Percentiles rank a stretch among this genome's conserved stretches.
Conservation (phyloP, 306 rosid species). For the Pueraria montana region DNA sequence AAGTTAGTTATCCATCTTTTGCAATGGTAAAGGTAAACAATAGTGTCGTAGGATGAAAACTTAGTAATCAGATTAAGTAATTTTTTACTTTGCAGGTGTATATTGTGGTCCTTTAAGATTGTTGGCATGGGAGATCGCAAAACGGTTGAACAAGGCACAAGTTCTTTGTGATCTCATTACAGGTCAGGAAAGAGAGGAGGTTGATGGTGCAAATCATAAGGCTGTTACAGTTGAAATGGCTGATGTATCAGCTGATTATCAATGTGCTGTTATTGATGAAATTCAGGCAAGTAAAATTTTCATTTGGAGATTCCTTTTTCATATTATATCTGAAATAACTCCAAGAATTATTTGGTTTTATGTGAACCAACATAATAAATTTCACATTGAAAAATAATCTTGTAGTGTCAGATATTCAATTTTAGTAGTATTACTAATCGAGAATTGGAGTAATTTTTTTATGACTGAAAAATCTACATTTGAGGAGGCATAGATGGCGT, state of each 20-base stretch:
- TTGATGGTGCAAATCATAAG: slow-evolving; percentile 89
- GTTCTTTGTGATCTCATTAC: slow-evolving; percentile 90
- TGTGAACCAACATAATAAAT: slow-evolving; percentile 21
- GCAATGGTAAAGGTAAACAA: slow-evolving; percentile 21
- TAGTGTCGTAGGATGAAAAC: slow-evolving; percentile 28
- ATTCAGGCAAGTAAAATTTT: slow-evolving; percentile 77
- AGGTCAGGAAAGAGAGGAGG: slow-evolving; percentile 91
- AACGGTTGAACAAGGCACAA: slow-evolving; percentile 90
- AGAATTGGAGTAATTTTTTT: neutral
- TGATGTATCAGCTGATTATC: slow-evolving; percentile 74
- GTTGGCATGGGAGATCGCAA: slow-evolving; percentile 97
- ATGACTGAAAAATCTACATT: slow-evolving; percentile 41
- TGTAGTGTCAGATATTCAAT: slow-evolving; percentile 5
- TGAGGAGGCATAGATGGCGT: slow-evolving; percentile 23
- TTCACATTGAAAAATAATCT: slow-evolving; percentile 34
- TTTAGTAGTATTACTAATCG: slow-evolving; percentile 14
- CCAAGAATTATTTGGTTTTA: slow-evolving; percentile 14
- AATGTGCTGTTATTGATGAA: slow-evolving; percentile 92
- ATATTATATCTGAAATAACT: slow-evolving; percentile 27
- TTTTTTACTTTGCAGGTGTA: slow-evolving; percentile 69
- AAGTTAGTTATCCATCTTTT: slow-evolving; percentile 43
- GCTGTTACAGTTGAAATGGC: slow-evolving; percentile 99
- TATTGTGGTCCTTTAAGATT: slow-evolving; percentile 98
- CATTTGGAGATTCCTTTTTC: slow-evolving; percentile 45
- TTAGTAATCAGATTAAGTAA: slow-evolving; percentile 19